phyloP scores from a whole-genome alignment of 73 alveolate genomes.

The Urostyla sp. region DNA sequence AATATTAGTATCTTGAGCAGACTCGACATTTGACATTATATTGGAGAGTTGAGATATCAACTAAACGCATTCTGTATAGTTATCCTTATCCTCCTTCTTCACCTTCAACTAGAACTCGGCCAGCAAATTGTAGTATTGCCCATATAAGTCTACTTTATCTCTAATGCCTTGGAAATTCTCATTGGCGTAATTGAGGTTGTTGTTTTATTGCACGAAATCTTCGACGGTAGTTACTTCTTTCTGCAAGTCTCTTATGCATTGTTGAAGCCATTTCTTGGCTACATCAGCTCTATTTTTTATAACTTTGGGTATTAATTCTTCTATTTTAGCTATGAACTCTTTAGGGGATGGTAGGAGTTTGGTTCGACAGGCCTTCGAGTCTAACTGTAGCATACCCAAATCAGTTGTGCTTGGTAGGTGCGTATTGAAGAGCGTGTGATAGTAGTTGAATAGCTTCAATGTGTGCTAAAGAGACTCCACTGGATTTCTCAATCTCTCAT shows the following conservation, averaged over 20 bases:
- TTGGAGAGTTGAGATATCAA: slow-evolving; percentile 48
- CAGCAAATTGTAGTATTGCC: slow-evolving; percentile 52
- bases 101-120: slow-evolving; percentile 57
- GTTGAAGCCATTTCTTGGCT: slow-evolving; percentile 63
- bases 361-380: slow-evolving; percentile 46
- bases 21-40: slow-evolving; percentile 43
- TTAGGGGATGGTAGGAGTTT: slow-evolving; percentile 62
- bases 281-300: slow-evolving; percentile 51
- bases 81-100: slow-evolving; percentile 66
- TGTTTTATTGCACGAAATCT: slow-evolving; percentile 64
- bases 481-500: slow-evolving; percentile 58
- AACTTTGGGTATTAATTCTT: slow-evolving; percentile 50
- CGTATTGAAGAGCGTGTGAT: slow-evolving; percentile 16
- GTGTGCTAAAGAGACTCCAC: slow-evolving; percentile 49
- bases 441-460: slow-evolving; percentile 34
- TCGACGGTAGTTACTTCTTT: slow-evolving; percentile 66
- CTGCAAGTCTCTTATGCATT: slow-evolving; percentile 31
- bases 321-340: slow-evolving; percentile 50
- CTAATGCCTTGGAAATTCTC: slow-evolving; percentile 68
- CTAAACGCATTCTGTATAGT: slow-evolving; percentile 55
- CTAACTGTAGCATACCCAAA: slow-evolving; percentile 58
- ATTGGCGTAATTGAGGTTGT: slow-evolving; percentile 41
- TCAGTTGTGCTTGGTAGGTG: slow-evolving; percentile 58
- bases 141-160: slow-evolving; percentile 63
- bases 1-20: slow-evolving; percentile 53